Evolutionary conservation across 176 grass and related monocot genomes (phyloP).

Genomic region (Raddia guianensis): DNA sequence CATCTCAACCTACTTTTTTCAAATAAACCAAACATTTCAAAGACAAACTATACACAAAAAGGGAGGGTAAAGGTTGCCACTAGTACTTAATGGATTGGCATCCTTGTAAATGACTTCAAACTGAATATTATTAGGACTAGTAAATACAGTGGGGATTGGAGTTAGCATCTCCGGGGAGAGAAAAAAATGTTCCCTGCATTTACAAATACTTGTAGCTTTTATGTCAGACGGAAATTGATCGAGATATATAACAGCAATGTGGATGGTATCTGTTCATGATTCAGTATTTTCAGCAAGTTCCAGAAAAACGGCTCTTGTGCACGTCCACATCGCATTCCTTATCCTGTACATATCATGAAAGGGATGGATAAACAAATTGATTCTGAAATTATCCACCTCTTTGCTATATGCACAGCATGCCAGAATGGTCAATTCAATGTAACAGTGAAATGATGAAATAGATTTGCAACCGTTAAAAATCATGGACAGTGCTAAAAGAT

Average conservation of each 20-base stretch:
- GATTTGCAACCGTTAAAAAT: not conserved
- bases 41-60: not conserved
- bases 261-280: slow-evolving; percentile 38
- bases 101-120: not conserved
- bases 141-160: not conserved
- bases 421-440: slow-evolving; percentile 24
- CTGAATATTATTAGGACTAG: not conserved
- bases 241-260: slow-evolving; percentile 34
- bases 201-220: slow-evolving; percentile 30
- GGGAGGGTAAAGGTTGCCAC: not conserved
- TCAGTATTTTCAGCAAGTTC: slow-evolving; percentile 28
- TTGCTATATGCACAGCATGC: slow-evolving; percentile 16
- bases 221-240: slow-evolving; percentile 26
- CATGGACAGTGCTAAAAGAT: not conserved
- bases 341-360: slow-evolving; percentile 52
- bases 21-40: not conserved
- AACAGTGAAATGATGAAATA: slow-evolving; percentile 21
- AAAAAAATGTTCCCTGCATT: not conserved
- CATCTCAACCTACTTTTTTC: not conserved
- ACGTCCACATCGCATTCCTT: slow-evolving; percentile 17
- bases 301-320: slow-evolving; percentile 11
- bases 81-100: not conserved
- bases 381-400: slow-evolving; percentile 22
- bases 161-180: slow-evolving; percentile 1
- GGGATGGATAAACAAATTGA: slow-evolving; percentile 34